Percentiles rank a stretch among this genome's conserved stretches.
These are phyloP conservation scores for Cryptococcus wingfieldii DNA, from an alignment of 1,284 basidiomycete genomes.

Conservation along the genomic window DNA sequence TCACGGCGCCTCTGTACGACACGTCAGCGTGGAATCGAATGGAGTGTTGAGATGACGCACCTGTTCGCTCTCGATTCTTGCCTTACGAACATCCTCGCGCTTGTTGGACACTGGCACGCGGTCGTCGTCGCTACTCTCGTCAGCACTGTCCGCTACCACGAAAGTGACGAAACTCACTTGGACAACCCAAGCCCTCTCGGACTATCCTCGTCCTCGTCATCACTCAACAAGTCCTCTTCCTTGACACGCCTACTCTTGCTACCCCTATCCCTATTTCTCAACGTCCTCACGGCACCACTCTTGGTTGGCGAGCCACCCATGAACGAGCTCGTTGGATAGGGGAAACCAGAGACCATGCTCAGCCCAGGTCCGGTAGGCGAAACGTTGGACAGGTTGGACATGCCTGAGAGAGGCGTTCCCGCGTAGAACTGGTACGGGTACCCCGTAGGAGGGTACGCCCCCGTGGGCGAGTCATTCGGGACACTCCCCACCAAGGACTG, in stretches of 20 bases:
- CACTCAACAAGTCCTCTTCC: conserved; percentile 13
- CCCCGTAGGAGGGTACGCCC: not conserved
- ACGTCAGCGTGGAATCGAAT: conserved; percentile 51
- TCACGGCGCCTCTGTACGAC: conserved; percentile 80
- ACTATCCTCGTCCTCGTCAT: conserved; percentile 12
- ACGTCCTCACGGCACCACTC: not conserved
- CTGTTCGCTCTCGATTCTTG: conserved; percentile 40
- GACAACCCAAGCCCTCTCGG: conserved; percentile 7
- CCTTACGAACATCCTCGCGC: conserved; percentile 26
- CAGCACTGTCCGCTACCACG: not conserved
- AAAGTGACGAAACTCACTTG: conserved; percentile 1
- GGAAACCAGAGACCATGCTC: conserved; percentile 20
- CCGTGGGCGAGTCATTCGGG: conserved; percentile 6
- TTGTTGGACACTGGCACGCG: conserved; percentile 13
- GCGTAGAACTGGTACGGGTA: conserved; percentile 5
- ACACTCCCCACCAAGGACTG: conserved; percentile 4
- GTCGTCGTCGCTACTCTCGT: conserved; percentile 9
- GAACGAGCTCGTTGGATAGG: conserved; percentile 7
- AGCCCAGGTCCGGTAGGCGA: conserved; percentile 13
- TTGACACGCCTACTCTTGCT: conserved; percentile 7
- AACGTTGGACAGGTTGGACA: conserved; percentile 5
- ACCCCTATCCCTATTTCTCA: not conserved
- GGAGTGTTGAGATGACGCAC: conserved; percentile 16
- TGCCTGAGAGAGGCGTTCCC: conserved; percentile 8
- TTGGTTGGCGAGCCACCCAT: not conserved